Conservation (phyloP, 1,284 basidiomycete species). For the Sporisorium iseilematis-ciliati region DNA sequence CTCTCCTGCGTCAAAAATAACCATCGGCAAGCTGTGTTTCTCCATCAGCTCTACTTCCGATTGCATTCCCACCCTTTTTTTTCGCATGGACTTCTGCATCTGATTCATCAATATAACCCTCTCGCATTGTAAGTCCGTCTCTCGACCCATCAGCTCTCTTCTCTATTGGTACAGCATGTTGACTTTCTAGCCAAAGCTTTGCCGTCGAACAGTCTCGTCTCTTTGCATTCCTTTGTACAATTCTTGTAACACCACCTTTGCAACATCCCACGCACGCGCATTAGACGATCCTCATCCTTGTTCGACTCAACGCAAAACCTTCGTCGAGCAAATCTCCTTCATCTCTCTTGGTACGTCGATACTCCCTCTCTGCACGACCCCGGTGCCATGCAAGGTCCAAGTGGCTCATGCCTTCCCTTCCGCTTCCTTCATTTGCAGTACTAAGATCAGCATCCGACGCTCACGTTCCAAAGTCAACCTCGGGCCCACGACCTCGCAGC, state of each 20-base stretch:
- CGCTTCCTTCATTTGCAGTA: background rate
- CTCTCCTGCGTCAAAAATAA: slow-evolving; percentile 20
- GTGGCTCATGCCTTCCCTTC: background rate
- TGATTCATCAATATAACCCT: slow-evolving; percentile 24
- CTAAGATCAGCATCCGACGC: background rate
- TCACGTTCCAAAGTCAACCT: background rate
- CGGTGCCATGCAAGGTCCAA: background rate
- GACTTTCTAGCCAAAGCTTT: background rate
- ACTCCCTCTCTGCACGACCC: background rate
- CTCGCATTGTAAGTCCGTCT: slow-evolving; percentile 48
- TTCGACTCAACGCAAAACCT: background rate
- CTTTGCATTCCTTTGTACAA: slow-evolving; percentile 49
- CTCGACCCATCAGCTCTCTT: background rate
- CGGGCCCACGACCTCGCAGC: background rate
- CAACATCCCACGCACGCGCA: slow-evolving; percentile 24
- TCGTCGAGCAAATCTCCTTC: background rate
- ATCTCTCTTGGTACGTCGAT: background rate
- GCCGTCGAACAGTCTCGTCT: slow-evolving; percentile 27
- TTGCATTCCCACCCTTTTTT: slow-evolving; percentile 6
- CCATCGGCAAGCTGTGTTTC: slow-evolving; percentile 27
- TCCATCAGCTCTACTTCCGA: slow-evolving; percentile 26
- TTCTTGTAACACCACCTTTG: slow-evolving; percentile 50
- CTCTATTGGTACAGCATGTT: background rate
- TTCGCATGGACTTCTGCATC: slow-evolving; percentile 40
- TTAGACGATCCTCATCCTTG: slow-evolving; percentile 17